A percentile compares a stretch with the other conserved stretches of the same genome.
Conservation (phyloP, 768 basidiomycete species). For the Trametes maxima region DNA sequence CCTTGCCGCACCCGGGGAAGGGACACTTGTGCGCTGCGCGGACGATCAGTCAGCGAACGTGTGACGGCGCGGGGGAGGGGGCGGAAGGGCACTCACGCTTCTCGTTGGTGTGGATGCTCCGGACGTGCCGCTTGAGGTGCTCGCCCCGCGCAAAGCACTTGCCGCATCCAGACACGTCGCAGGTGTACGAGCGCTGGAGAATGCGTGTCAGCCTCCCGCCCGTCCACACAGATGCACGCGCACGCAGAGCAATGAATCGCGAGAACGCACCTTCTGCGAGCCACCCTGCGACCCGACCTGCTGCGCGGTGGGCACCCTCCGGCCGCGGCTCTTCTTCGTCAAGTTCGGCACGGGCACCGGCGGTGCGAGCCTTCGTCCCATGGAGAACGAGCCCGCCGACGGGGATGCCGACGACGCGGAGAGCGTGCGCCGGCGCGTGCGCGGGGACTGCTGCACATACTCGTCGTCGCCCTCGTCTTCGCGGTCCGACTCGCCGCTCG, state of each 20-base stretch:
- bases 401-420: conserved; percentile 12
- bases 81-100: conserved; percentile 76
- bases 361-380: conserved; percentile 46
- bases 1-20: conserved; percentile 78
- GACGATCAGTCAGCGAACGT: conserved; percentile 16
- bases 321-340: conserved; percentile 79
- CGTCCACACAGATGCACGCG: too few relatives aligned
- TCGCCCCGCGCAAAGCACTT: conserved; percentile 89
- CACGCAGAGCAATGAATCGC: neutral
- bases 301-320: conserved; percentile 64
- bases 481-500: conserved; percentile 21
- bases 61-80: conserved; percentile 12
- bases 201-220: neutral
- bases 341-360: conserved; percentile 76
- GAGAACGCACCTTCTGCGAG: conserved; percentile 29
- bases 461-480: conserved; percentile 25
- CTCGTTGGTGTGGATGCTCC: conserved; percentile 90
- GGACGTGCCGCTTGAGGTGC: conserved; percentile 86
- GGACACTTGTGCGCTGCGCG: conserved; percentile 76
- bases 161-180: conserved; percentile 80
- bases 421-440: conserved; percentile 12
- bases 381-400: conserved; percentile 10
- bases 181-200: conserved; percentile 52
- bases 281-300: conserved; percentile 30
- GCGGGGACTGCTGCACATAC: conserved; percentile 19